These are phyloP conservation scores for Talaromyces amestolkiae DNA, from an alignment of 2,329 filamentous ascomycete genomes.

Conservation along the genomic window DNA sequence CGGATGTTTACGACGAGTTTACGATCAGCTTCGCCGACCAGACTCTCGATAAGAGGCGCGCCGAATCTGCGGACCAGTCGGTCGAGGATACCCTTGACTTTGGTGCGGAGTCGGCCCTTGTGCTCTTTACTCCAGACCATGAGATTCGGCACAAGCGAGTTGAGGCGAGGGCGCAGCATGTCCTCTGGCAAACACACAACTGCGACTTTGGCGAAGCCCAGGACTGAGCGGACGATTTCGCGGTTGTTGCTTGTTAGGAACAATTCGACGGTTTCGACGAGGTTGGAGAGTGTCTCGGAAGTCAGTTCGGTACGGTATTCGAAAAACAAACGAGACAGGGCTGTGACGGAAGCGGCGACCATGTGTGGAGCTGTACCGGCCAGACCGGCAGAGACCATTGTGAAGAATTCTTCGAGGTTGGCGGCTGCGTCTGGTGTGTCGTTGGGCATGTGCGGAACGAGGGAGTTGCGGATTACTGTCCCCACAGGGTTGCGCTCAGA, in stretches of 20 bases:
- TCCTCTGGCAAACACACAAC: constrained; percentile 79
- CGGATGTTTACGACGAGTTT: constrained; percentile 93
- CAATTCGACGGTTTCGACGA: constrained; percentile 92
- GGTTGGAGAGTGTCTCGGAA: constrained; percentile 69
- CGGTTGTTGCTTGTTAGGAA: constrained; percentile 96
- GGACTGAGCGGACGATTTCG: constrained; percentile 89
- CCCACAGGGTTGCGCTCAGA: constrained; percentile 55
- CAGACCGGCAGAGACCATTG: constrained; percentile 94
- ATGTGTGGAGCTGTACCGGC: constrained; percentile 92
- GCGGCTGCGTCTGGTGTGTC: constrained; percentile 75
- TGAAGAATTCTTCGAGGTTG: constrained; percentile 91
- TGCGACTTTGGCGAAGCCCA: constrained; percentile 96
- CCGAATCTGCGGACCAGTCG: constrained; percentile 90
- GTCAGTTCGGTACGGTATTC: constrained; percentile 75
- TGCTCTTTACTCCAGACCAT: constrained; percentile 98
- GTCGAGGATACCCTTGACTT: constrained; percentile 97
- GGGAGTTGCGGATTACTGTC: constrained; percentile 78
- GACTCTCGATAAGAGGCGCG: constrained; percentile 71
- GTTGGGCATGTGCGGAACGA: constrained; percentile 80
- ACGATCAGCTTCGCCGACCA: constrained; percentile 79
- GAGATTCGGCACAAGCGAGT: constrained; percentile 78
- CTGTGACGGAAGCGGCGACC: constrained; percentile 96
- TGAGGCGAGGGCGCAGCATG: constrained; percentile 73
- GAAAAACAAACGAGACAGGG: constrained; percentile 87
- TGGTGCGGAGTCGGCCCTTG: constrained; percentile 93